Percentiles rank a stretch among this genome's conserved stretches.
Conservation (phyloP, 768 basidiomycete genomes). For the Leccinum imitatum region DNA sequence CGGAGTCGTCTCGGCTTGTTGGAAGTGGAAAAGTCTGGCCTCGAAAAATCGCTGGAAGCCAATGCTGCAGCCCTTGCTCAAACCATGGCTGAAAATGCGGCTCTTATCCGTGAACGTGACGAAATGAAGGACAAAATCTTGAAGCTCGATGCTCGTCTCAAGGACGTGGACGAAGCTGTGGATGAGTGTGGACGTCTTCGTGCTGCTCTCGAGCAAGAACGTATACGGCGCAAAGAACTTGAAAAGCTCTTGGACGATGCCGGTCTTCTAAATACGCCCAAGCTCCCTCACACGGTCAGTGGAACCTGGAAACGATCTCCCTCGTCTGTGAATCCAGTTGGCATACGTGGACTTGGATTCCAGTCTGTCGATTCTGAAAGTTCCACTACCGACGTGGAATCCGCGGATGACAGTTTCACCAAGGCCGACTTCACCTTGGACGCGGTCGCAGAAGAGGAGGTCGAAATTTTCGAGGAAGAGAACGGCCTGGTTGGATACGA, state of each 20-base stretch:
- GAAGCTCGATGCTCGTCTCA: constrained; percentile 32
- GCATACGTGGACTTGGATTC: constrained; percentile 45
- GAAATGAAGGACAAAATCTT: constrained; percentile 29
- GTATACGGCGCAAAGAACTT: constrained; percentile 43
- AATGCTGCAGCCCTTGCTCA: constrained; percentile 31
- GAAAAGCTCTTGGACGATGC: constrained; percentile 51
- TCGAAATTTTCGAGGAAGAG: constrained; percentile 44
- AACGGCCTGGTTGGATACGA: constrained; percentile 66
- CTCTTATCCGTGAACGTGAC: constrained; percentile 29
- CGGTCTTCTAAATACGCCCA: constrained; percentile 47
- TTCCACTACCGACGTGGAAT: constrained; percentile 70
- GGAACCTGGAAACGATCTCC: constrained; percentile 15
- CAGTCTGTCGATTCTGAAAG: constrained; percentile 64
- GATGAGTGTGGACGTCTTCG: constrained; percentile 30
- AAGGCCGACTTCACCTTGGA: constrained; percentile 51
- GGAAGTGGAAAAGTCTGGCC: constrained; percentile 62
- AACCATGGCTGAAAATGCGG: constrained; percentile 26
- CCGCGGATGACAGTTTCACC: constrained; percentile 41
- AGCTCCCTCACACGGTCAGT: constrained; percentile 22
- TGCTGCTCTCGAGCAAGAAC: constrained; percentile 40
- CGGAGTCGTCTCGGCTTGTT: constrained; percentile 65
- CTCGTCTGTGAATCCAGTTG: constrained; percentile 24
- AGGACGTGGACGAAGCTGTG: constrained; percentile 26
- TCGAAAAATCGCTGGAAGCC: constrained; percentile 49
- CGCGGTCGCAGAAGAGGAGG: constrained; percentile 56